Evolutionary conservation across 2,329 filamentous ascomycete species (phyloP), one percentile per base, ranked within the genome.

Genomic region (Colletotrichum chlorophyti): DNA sequence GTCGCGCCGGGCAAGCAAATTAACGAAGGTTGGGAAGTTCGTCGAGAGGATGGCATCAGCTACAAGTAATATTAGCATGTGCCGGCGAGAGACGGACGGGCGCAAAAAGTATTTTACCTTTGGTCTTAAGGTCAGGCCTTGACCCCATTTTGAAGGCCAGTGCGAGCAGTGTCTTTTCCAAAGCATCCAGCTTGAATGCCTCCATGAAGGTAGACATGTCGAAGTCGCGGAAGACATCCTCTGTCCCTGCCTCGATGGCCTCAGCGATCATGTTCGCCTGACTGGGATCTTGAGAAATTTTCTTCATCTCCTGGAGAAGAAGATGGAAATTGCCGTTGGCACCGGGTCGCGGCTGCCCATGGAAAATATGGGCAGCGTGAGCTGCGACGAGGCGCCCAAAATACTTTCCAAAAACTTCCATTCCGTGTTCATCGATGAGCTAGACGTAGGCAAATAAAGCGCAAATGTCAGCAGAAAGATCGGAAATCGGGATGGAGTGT

Each of bases 371-470:
- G 63, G 89, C 81, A 68, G 93, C 92, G 86, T 97, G 97, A 77
- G 89, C 89, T 76, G 90, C 90, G 71, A 99, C 86, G 72, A 98
- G 83, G 76, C 94, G 91, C 75, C 92, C 89, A 77, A 99, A 96
- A 76, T 95, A 97, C 81, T 93, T 96, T 61, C 91, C 88, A 74
- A 93, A 97, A 72, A 97, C 93, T 83, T 99, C 96, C 94, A 99
- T 99, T 72, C 93, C 93, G 93, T 96, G 89, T 70, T 94, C 93
- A 86, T 97, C 89, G 79, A 98, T 90, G 74, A 98, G 88, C 91
- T 97, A 64, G n/a, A 62, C 31, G 45, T 31, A 26, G 26, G n/a
- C n/a, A 9, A 3, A 4, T 23, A 15, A 35, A 24, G 32, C 27
- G 59, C 17, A n/a, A n/a, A n/a, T n/a, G 53, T 69, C 38, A 68